These are phyloP conservation scores for Trichoderma virens DNA, from an alignment of 495 filamentous ascomycete genomes.

Conservation along the genomic window DNA sequence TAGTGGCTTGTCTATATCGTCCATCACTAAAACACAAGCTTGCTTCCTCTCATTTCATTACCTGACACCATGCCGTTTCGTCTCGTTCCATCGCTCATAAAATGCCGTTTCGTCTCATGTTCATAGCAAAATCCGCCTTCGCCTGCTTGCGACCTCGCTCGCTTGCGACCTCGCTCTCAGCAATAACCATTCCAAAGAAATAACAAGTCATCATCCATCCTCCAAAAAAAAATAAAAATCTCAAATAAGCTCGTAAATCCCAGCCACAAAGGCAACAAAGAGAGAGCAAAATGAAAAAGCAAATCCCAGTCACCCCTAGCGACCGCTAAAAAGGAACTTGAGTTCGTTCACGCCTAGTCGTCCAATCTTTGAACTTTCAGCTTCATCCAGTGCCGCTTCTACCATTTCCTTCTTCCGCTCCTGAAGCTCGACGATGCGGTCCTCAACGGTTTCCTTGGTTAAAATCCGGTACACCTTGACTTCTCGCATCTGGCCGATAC, in stretches of 20 bases:
- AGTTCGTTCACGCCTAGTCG: conserved; percentile 58
- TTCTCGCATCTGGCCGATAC: conserved; percentile 69
- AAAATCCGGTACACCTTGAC: conserved; percentile 79
- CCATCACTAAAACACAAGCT: too few relatives aligned
- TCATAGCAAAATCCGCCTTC: too few relatives aligned
- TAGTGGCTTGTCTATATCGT: too few relatives aligned
- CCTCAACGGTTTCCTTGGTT: conserved; percentile 74
- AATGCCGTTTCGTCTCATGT: too few relatives aligned
- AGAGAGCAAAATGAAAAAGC: not conserved
- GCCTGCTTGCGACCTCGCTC: too few relatives aligned
- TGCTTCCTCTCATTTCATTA: too few relatives aligned
- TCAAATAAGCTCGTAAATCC: too few relatives aligned
- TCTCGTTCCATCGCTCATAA: too few relatives aligned
- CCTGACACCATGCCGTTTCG: too few relatives aligned
- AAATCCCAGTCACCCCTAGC: not conserved
- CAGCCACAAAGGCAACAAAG: not conserved
- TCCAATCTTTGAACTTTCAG: conserved; percentile 53
- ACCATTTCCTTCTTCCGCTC: conserved; percentile 75
- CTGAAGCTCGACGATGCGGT: conserved; percentile 81
- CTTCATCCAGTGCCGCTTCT: conserved; percentile 75
- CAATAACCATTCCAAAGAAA: not conserved
- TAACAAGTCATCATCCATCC: not conserved
- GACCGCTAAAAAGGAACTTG: conserved; percentile 58
- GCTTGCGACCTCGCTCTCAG: too few relatives aligned
- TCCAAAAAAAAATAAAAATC: too few relatives aligned